A percentile compares a stretch with the other conserved stretches of the same genome.
Evolutionary conservation across 495 filamentous ascomycete genomes (phyloP).

Genomic region (Aspergillus coremiiformis): DNA sequence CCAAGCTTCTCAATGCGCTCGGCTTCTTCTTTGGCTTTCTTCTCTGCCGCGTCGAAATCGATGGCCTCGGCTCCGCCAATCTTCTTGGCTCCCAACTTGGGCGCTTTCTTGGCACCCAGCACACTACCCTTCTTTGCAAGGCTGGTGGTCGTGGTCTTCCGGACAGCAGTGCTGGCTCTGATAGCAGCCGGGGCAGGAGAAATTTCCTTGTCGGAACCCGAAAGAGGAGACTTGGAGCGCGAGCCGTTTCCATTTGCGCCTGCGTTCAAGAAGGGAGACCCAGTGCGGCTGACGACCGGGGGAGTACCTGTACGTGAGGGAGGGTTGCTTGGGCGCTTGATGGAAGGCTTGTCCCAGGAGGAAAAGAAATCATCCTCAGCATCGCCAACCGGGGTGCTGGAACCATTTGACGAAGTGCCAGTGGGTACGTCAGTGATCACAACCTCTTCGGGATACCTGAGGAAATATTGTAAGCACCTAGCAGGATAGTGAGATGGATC

Average conservation of each 20-base stretch:
- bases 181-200: conserved; percentile 51
- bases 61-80: conserved; percentile 62
- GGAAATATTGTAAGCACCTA: neutral
- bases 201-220: conserved; percentile 47
- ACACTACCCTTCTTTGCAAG: conserved; percentile 73
- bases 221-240: conserved; percentile 76
- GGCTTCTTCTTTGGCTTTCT: conserved; percentile 93
- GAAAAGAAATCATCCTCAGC: conserved; percentile 94
- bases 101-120: conserved; percentile 80
- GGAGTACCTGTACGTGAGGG: conserved; percentile 86
- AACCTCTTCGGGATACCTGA: conserved; percentile 79
- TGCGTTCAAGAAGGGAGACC: conserved; percentile 81
- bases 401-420: conserved; percentile 50
- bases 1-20: conserved; percentile 95
- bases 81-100: conserved; percentile 90
- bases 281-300: conserved; percentile 72
- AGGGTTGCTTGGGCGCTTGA: conserved; percentile 93
- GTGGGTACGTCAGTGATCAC: conserved; percentile 69
- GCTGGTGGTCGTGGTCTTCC: conserved; percentile 55
- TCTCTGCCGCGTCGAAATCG: conserved; percentile 96
- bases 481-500: neutral
- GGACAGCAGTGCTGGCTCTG: conserved; percentile 67
- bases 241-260: conserved; percentile 61
- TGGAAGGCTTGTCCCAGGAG: conserved; percentile 94
- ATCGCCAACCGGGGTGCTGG: conserved; percentile 68